phyloP scores from a whole-genome alignment of 2,329 filamentous ascomycete species.

The Cladosporium sp. region DNA sequence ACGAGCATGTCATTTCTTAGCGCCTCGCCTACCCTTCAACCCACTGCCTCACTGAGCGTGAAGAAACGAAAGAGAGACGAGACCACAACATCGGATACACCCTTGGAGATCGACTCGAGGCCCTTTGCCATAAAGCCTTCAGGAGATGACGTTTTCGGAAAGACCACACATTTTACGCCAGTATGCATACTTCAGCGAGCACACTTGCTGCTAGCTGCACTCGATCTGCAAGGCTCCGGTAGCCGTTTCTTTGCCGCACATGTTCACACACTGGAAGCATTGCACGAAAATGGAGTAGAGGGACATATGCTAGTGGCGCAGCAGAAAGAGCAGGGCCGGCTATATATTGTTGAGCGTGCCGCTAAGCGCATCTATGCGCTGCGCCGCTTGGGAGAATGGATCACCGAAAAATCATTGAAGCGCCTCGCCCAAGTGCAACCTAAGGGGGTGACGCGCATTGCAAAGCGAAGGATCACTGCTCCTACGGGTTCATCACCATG shows the following conservation, averaged over 20 bases:
- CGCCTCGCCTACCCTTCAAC: conserved; percentile 4
- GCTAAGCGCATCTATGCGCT: conserved; percentile 59
- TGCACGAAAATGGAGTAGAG: conserved; percentile 41
- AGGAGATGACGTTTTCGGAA: conserved; percentile 21
- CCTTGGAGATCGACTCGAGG: conserved; percentile 20
- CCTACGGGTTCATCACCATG: conserved; percentile 14
- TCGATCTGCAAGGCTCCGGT: conserved; percentile 53
- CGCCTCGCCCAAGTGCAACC: conserved; percentile 37
- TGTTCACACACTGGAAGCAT: conserved; percentile 60
- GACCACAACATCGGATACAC: background rate
- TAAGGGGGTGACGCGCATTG: conserved; percentile 26
- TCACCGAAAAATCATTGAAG: conserved; percentile 55
- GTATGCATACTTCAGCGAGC: conserved; percentile 54
- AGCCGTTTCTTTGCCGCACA: conserved; percentile 58
- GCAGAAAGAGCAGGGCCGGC: conserved; percentile 50
- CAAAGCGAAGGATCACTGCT: conserved; percentile 24
- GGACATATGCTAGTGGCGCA: conserved; percentile 59
- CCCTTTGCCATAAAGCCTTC: conserved; percentile 25
- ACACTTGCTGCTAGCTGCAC: conserved; percentile 55
- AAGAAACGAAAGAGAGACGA: conserved; percentile 19
- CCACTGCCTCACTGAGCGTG: background rate
- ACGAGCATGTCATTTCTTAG: conserved; percentile 13
- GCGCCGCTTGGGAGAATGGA: conserved; percentile 65
- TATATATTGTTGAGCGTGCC: conserved; percentile 65
- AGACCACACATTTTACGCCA: conserved; percentile 26